phyloP scores from a whole-genome alignment of 352 stramenopile genomes.

The Thraustochytrium sp. region DNA sequence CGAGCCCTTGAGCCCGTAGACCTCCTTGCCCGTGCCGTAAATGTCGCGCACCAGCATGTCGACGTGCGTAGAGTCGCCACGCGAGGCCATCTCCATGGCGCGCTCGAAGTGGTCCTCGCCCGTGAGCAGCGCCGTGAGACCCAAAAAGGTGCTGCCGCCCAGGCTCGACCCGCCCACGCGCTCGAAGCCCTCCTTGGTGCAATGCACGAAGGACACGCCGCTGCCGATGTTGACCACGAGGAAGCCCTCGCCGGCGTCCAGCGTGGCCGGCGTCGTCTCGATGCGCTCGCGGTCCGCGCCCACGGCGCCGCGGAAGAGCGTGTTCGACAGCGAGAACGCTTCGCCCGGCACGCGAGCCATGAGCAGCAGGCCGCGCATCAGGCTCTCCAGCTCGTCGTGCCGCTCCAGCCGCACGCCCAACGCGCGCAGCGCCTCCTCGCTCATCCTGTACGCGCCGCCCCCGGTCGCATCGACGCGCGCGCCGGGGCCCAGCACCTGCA shows the following conservation, averaged over 20 bases:
- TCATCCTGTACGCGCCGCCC: conserved; percentile 33
- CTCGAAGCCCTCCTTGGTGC: conserved; percentile 27
- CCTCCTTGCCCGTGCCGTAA: conserved; percentile 27
- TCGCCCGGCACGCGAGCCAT: conserved; percentile 6
- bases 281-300: conserved; percentile 24
- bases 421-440: not conserved
- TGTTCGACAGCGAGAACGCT: conserved; percentile 11
- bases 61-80: conserved; percentile 19
- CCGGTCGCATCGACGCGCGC: not conserved
- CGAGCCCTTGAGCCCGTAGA: conserved; percentile 18
- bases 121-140: conserved; percentile 26
- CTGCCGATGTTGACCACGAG: conserved; percentile 45
- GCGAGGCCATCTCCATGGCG: conserved; percentile 35
- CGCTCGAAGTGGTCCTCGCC: conserved; percentile 32
- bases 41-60: conserved; percentile 42
- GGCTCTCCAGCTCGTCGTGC: conserved; percentile 38
- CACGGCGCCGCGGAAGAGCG: not conserved
- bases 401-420: not conserved
- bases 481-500: not conserved
- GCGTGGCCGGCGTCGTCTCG: not conserved
- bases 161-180: conserved; percentile 22
- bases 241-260: conserved; percentile 7
- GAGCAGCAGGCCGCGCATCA: conserved; percentile 21
- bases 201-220: conserved; percentile 44
- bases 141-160: conserved; percentile 36